Evolutionary conservation across 2,329 filamentous ascomycete genomes (phyloP).

Genomic region (Ceratocystis diversiconidia): DNA sequence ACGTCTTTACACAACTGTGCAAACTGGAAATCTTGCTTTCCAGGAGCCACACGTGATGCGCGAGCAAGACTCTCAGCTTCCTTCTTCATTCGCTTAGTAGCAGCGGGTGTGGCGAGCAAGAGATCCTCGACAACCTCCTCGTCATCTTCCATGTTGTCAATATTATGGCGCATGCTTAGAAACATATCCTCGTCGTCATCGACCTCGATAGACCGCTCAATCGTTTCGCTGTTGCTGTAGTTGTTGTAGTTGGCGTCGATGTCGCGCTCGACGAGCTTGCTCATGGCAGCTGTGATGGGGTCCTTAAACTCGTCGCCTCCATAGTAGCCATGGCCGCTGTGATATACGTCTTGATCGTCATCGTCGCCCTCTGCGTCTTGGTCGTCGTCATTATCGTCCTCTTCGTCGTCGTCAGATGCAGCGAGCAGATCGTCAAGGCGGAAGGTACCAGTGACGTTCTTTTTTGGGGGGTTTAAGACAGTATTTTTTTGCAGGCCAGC

Average conservation of each 20-base stretch:
- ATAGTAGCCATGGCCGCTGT: constrained; percentile 23
- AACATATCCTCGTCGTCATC: constrained; percentile 34
- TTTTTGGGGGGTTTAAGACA: constrained; percentile 8
- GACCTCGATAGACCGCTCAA: constrained; percentile 25
- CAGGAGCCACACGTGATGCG: constrained; percentile 27
- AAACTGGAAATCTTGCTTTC: constrained; percentile 48
- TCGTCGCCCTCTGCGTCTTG: constrained; percentile 29
- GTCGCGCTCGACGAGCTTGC: constrained; percentile 18
- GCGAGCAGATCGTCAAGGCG: constrained; percentile 19
- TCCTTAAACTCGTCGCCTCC: constrained; percentile 29
- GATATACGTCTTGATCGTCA: constrained; percentile 15
- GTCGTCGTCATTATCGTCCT: constrained; percentile 29
- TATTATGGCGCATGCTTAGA: constrained; percentile 34
- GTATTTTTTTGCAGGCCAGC: not conserved
- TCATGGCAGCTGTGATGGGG: constrained; percentile 20
- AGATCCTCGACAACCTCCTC: constrained; percentile 17
- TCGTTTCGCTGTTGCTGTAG: constrained; percentile 6
- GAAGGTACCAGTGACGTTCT: constrained; percentile 21
- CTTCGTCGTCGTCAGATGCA: constrained; percentile 19
- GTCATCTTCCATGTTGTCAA: constrained; percentile 28
- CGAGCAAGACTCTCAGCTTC: constrained; percentile 44
- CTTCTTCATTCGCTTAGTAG: constrained; percentile 36
- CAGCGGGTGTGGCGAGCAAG: constrained; percentile 41
- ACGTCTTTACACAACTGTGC: constrained; percentile 58
- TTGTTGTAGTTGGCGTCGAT: constrained; percentile 16